A percentile compares a stretch with the other conserved stretches of the same genome.
Evolutionary conservation across 106 monocot species (phyloP).

Genomic region (Phalaenopsis equestris): DNA sequence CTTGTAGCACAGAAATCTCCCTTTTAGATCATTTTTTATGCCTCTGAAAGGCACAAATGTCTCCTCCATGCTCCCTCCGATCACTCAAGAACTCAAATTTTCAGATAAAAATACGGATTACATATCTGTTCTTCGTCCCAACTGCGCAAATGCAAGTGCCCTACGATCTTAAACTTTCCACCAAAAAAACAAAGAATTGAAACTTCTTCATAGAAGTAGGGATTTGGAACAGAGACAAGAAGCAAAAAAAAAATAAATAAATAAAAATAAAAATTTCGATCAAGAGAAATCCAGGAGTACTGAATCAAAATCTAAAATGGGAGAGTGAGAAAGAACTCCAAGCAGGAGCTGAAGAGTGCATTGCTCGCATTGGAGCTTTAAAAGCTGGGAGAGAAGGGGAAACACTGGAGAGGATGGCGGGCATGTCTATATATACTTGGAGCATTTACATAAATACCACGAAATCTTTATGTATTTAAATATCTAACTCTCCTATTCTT

Average conservation of each 20-base stretch:
- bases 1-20: conserved; percentile 60
- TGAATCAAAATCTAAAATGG: neutral
- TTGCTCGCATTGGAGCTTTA: neutral
- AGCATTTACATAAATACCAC: too few species aligned
- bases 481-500: too few species aligned
- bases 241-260: neutral
- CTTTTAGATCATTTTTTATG: conserved; percentile 59
- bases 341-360: neutral
- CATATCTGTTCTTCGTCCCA: neutral
- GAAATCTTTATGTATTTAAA: too few species aligned
- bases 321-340: neutral
- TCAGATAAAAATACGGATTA: neutral
- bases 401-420: neutral
- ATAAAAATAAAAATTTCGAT: too few species aligned
- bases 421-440: neutral
- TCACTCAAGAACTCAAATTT: neutral
- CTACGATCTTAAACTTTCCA: neutral
- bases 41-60: conserved; percentile 65
- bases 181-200: neutral
- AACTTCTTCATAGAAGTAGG: neutral
- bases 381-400: neutral
- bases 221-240: neutral
- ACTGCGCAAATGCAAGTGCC: neutral
- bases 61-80: conserved; percentile 45
- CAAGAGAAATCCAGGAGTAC: neutral